These are phyloP conservation scores for Globisporangium nodosum DNA, from an alignment of 352 stramenopile species.

Conservation along the genomic window DNA sequence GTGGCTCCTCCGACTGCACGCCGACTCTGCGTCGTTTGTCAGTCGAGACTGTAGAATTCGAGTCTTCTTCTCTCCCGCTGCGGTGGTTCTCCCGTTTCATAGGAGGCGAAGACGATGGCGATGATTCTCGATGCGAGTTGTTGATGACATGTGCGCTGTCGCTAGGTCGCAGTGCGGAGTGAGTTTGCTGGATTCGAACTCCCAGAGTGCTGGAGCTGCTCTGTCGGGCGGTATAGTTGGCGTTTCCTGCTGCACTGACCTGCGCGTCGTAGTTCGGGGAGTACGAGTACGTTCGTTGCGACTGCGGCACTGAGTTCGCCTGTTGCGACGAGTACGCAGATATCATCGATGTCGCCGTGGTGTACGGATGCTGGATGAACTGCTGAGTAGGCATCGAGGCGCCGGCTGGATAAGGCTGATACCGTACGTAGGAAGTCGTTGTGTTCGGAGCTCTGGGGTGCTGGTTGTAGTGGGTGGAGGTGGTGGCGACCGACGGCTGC, in stretches of 20 bases:
- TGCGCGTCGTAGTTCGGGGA: not conserved
- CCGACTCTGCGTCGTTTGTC: not conserved
- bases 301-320: not conserved
- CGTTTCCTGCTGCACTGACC: not conserved
- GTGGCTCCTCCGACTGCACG: no score
- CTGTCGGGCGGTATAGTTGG: not conserved
- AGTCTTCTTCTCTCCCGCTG: not conserved
- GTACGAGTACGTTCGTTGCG: not conserved
- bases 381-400: not conserved
- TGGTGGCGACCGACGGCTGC: not conserved
- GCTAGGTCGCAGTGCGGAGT: not conserved
- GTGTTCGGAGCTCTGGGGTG: not conserved
- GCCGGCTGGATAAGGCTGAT: not conserved
- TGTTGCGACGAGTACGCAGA: not conserved
- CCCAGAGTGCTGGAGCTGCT: not conserved
- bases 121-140: not conserved
- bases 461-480: not conserved
- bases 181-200: not conserved
- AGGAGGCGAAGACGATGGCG: not conserved
- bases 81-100: not conserved
- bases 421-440: not conserved
- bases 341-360: not conserved
- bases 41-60: not conserved
- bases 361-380: not conserved
- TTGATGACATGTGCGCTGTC: not conserved